These are phyloP conservation scores for Bombardia bombarda DNA, from an alignment of 495 filamentous ascomycete species.

Conservation along the genomic window DNA sequence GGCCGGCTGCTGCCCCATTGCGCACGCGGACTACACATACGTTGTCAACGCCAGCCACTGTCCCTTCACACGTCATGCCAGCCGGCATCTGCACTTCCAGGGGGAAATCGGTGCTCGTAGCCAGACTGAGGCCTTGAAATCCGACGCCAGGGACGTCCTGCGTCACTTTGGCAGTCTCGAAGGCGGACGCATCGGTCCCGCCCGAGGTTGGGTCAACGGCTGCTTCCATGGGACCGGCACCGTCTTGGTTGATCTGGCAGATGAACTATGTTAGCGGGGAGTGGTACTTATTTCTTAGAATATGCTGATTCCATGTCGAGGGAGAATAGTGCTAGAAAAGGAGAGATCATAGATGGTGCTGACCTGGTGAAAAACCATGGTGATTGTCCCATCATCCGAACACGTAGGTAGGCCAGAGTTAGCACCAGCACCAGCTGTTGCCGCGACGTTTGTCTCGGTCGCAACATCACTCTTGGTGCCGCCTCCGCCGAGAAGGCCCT, in stretches of 20 bases:
- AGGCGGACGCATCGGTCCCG: conserved; percentile 44
- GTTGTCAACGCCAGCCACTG: conserved; percentile 41
- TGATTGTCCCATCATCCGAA: conserved; percentile 45
- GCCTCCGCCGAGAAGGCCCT: conserved; percentile 13
- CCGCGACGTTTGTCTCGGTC: conserved; percentile 34
- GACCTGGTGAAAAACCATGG: conserved; percentile 38
- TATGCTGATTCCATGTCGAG: too few relatives aligned
- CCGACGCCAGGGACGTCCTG: conserved; percentile 50
- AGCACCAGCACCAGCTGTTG: conserved; percentile 33
- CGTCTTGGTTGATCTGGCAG: conserved; percentile 46
- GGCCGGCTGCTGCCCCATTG: conserved; percentile 48
- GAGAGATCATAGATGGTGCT: neutral
- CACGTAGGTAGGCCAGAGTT: conserved; percentile 42
- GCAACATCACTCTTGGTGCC: conserved; percentile 23
- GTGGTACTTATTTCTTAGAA: neutral
- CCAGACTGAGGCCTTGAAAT: conserved; percentile 39
- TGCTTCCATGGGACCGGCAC: conserved; percentile 40
- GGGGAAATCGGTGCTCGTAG: conserved; percentile 46
- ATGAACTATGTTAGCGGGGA: neutral
- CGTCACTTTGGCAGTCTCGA: conserved; percentile 46
- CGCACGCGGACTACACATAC: conserved; percentile 53
- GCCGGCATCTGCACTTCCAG: conserved; percentile 51
- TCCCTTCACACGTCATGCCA: conserved; percentile 52
- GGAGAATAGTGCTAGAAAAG: neutral
- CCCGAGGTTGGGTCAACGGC: conserved; percentile 47